Evolutionary conservation across 371 early-diverging fungal species (phyloP).

Genomic region (Mucor irregularis): DNA sequence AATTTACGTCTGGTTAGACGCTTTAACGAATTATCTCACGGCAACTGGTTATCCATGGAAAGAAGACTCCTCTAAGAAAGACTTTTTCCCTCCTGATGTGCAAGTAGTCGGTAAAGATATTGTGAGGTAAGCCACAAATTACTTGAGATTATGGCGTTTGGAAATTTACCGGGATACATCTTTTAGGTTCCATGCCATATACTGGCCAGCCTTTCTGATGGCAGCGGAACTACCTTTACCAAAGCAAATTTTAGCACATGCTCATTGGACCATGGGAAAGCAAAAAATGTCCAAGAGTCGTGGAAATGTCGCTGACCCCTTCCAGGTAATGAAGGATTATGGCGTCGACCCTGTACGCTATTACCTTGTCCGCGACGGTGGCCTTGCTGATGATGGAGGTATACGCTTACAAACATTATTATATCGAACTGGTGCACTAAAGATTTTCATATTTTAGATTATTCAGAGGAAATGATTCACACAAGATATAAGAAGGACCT

Average conservation of each 20-base stretch:
- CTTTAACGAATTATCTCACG: conserved; percentile 91
- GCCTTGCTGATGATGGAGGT: conserved; percentile 81
- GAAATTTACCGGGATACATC: neutral
- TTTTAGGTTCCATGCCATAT: conserved; percentile 87
- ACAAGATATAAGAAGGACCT: conserved; percentile 79
- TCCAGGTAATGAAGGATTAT: conserved; percentile 64
- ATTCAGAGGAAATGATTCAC: conserved; percentile 64
- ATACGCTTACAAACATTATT: conserved; percentile 16
- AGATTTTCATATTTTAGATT: conserved; percentile 56
- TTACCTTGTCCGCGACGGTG: conserved; percentile 89
- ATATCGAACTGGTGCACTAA: conserved; percentile 1
- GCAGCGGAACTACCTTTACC: conserved; percentile 84
- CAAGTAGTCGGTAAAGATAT: conserved; percentile 97
- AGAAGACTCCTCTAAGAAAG: conserved; percentile 12
- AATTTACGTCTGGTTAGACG: conserved; percentile 98
- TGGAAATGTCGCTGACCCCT: conserved; percentile 92
- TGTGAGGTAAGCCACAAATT: too few relatives aligned
- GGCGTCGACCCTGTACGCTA: conserved; percentile 92
- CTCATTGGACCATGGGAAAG: conserved; percentile 89
- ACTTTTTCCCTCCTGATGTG: conserved; percentile 74
- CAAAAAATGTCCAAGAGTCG: conserved; percentile 93
- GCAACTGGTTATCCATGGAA: conserved; percentile 82
- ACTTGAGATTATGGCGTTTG: too few relatives aligned
- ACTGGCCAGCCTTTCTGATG: conserved; percentile 95
- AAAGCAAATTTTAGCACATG: conserved; percentile 82